Percentiles rank a stretch among this genome's conserved stretches.
Evolutionary conservation across 352 stramenopile genomes (phyloP).

Genomic region (Pelagophyceae sp.): DNA sequence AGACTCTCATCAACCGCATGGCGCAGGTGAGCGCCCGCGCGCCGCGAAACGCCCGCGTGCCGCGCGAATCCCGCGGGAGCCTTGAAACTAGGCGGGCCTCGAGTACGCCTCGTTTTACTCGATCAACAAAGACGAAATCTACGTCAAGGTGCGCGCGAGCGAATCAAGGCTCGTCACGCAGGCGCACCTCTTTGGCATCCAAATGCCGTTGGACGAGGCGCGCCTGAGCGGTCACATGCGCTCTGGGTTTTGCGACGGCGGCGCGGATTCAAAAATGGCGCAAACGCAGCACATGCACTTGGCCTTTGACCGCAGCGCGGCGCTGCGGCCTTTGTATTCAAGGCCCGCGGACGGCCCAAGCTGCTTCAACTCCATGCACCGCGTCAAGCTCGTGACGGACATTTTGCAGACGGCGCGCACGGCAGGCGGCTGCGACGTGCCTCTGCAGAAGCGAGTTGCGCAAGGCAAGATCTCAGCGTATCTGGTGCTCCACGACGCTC

Average conservation of each 20-base stretch:
- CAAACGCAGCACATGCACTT: neutral
- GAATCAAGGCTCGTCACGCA: neutral
- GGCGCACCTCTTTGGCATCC: neutral
- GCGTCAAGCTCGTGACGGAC: conserved; percentile 2
- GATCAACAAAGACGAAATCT: conserved; percentile 9
- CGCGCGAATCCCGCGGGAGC: too few species aligned
- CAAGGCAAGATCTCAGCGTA: neutral
- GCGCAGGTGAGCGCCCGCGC: too few species aligned
- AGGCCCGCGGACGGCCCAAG: neutral
- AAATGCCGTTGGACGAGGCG: neutral
- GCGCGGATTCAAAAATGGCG: neutral
- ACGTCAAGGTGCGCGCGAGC: neutral
- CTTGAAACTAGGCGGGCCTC: conserved; percentile 1
- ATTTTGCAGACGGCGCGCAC: neutral
- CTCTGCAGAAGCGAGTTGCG: neutral
- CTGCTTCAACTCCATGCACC: neutral
- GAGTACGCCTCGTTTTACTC: neutral
- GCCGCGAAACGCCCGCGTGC: too few species aligned
- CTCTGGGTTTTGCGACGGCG: neutral
- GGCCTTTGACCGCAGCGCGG: neutral
- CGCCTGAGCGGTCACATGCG: too few species aligned
- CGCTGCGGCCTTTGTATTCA: neutral
- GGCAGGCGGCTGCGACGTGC: neutral
- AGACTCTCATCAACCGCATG: neutral
- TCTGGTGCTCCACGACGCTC: neutral